Percentiles rank a stretch among this genome's conserved stretches.
phyloP scores from a whole-genome alignment of 176 grass and related monocot genomes.

The Metroxylon sagu region DNA sequence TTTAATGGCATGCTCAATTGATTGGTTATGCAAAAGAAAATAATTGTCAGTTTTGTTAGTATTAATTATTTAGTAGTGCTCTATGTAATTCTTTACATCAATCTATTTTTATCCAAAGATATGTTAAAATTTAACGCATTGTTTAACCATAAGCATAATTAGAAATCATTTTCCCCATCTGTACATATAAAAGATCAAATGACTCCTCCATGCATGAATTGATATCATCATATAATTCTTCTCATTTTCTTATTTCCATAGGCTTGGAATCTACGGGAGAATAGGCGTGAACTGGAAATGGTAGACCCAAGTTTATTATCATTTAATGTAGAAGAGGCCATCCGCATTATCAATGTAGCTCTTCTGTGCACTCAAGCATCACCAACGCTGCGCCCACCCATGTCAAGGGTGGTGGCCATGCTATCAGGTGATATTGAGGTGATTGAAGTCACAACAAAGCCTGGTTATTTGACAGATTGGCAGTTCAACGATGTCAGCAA shows the following conservation, averaged over 20 bases:
- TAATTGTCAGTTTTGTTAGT: background rate
- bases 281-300: slow-evolving; percentile 33
- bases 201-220: background rate
- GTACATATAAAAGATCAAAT: background rate
- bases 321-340: slow-evolving; percentile 33
- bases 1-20: background rate
- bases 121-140: too few relatives aligned
- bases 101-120: too few relatives aligned
- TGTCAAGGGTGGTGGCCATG: slow-evolving; percentile 60
- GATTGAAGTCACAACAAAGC: slow-evolving; percentile 28
- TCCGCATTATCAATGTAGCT: slow-evolving; percentile 40
- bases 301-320: slow-evolving; percentile 37
- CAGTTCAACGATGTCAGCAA: slow-evolving; percentile 35
- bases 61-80: too few relatives aligned
- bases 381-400: slow-evolving; percentile 39
- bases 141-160: too few relatives aligned
- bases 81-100: background rate
- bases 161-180: too few relatives aligned
- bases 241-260: slow-evolving; percentile 5
- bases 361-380: slow-evolving; percentile 55
- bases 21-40: background rate
- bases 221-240: background rate
- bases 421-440: slow-evolving; percentile 35
- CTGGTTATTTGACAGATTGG: slow-evolving; percentile 66
- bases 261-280: slow-evolving; percentile 65